phyloP scores from a whole-genome alignment of 2,329 filamentous ascomycete species.

The Passalora sequoiae region DNA sequence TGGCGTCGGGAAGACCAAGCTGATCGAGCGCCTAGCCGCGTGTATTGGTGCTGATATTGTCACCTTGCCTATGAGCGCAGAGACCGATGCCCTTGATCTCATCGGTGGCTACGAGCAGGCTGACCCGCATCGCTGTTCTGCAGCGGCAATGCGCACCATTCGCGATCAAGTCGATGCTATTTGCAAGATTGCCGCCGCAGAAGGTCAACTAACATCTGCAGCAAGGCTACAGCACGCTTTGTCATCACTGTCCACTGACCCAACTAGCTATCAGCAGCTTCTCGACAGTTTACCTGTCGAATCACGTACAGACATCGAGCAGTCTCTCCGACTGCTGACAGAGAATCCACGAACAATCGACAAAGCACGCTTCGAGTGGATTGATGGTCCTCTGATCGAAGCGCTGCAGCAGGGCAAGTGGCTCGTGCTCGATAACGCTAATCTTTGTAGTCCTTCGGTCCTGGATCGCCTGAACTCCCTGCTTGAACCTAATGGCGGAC shows the following conservation, averaged over 20 bases:
- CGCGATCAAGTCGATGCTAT: constrained; percentile 10
- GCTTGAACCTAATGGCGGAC: constrained; percentile 78
- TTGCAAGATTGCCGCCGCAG: constrained; percentile 14
- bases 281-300: constrained; percentile 8
- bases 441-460: constrained; percentile 91
- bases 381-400: constrained; percentile 85
- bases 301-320: constrained; percentile 4
- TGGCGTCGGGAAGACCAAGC: constrained; percentile 77
- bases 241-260: constrained; percentile 1
- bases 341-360: constrained; percentile 45
- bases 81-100: constrained; percentile 94
- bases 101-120: constrained; percentile 95
- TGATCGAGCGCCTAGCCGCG: constrained; percentile 76
- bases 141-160: constrained; percentile 19
- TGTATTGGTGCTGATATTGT: constrained; percentile 69
- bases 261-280: constrained; percentile 7
- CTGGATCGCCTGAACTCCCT: constrained; percentile 91
- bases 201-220: constrained; percentile 9
- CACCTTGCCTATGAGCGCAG: constrained; percentile 84
- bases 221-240: constrained; percentile 7
- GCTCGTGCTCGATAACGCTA: constrained; percentile 95
- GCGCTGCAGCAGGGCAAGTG: constrained; percentile 82
- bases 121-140: constrained; percentile 60
- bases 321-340: constrained; percentile 11
- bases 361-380: constrained; percentile 87